Conservation (phyloP, 495 filamentous ascomycete species). For the Peziza echinospora region DNA sequence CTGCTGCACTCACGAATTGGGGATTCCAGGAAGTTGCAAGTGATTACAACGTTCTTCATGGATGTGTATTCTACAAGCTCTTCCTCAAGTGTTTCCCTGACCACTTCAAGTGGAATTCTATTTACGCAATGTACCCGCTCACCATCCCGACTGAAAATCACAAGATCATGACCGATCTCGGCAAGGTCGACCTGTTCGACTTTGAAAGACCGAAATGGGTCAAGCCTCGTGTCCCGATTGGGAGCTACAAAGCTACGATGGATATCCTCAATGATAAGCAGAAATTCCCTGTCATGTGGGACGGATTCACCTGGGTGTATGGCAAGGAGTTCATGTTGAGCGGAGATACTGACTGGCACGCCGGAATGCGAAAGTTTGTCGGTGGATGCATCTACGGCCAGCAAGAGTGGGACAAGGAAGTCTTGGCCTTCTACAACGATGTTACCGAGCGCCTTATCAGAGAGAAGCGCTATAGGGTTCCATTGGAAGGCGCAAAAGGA, state of each 20-base stretch:
- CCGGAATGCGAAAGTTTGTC: slow-evolving; percentile 34
- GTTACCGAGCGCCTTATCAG: slow-evolving; percentile 42
- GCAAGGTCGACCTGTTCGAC: slow-evolving; percentile 46
- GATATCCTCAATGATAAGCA: slow-evolving; percentile 36
- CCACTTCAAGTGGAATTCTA: slow-evolving; percentile 54
- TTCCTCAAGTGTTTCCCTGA: slow-evolving; percentile 59
- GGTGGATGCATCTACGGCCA: slow-evolving; percentile 39
- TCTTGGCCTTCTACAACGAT: slow-evolving; percentile 40
- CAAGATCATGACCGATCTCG: slow-evolving; percentile 51
- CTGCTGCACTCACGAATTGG: slow-evolving; percentile 41
- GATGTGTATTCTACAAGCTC: slow-evolving; percentile 71
- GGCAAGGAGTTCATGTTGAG: slow-evolving; percentile 36
- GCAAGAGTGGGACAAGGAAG: slow-evolving; percentile 30
- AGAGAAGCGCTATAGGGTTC: slow-evolving; percentile 31
- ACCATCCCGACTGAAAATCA: slow-evolving; percentile 52
- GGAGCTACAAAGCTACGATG: slow-evolving; percentile 39
- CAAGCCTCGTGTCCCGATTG: slow-evolving; percentile 31
- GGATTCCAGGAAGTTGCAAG: slow-evolving; percentile 52
- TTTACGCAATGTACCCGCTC: slow-evolving; percentile 80
- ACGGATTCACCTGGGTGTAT: slow-evolving; percentile 18
- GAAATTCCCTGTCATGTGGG: slow-evolving; percentile 44
- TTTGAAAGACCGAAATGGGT: slow-evolving; percentile 40
- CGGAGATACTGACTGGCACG: slow-evolving; percentile 28
- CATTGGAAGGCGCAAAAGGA: slow-evolving; percentile 28
- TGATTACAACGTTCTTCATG: slow-evolving; percentile 51